Conservation (phyloP, 495 filamentous ascomycete genomes). For the Chaetomium fimeti region DNA sequence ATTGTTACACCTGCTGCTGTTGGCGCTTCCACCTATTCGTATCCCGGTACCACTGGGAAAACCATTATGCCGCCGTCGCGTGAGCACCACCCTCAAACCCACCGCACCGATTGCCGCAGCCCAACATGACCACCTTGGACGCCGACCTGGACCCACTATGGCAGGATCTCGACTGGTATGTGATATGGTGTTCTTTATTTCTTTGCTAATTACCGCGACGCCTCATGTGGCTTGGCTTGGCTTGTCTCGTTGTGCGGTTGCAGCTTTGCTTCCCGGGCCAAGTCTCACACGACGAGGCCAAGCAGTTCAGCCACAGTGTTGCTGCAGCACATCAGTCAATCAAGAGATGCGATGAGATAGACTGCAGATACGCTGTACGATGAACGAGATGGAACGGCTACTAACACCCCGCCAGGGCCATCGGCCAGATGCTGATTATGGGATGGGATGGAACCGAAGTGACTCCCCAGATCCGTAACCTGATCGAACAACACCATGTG, state of each 20-base stretch:
- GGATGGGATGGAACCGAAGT: constrained; percentile 89
- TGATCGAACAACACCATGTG: constrained; percentile 82
- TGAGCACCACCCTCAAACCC: constrained; percentile 22
- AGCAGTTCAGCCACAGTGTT: too few species aligned
- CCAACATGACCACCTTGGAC: constrained; percentile 46
- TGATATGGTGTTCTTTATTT: constrained; percentile 5
- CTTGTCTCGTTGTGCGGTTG: neutral
- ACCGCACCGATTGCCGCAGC: constrained; percentile 7
- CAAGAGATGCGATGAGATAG: neutral
- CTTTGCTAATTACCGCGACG: neutral
- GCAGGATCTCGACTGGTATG: constrained; percentile 65
- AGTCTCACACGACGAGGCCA: neutral
- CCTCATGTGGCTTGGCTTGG: neutral
- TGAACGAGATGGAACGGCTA: neutral
- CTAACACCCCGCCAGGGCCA: constrained; percentile 47
- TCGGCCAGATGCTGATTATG: constrained; percentile 94
- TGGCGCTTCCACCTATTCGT: neutral
- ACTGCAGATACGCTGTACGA: neutral
- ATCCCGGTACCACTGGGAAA: constrained; percentile 1
- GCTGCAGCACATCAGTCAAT: neutral
- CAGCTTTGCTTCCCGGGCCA: neutral
- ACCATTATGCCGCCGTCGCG: constrained; percentile 29
- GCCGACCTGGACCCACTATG: constrained; percentile 64
- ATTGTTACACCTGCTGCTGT: constrained; percentile 20
- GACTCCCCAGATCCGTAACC: constrained; percentile 75